Percentiles rank a stretch among this genome's conserved stretches.
These are phyloP conservation scores for Fusarium sp. DNA, from an alignment of 2,329 filamentous ascomycete genomes.

Conservation along the genomic window DNA sequence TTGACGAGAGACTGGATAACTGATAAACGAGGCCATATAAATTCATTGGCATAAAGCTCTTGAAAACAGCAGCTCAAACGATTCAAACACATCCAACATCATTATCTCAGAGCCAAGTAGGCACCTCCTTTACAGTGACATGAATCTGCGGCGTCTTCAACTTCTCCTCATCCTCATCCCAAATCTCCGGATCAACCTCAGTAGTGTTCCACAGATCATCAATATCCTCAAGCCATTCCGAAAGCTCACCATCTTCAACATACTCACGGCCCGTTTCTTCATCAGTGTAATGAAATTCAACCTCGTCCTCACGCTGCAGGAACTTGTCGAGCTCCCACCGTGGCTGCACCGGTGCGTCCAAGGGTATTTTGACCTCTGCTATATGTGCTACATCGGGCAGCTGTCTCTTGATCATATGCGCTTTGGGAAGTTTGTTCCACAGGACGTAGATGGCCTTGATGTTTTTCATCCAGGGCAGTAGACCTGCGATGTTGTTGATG, in stretches of 20 bases:
- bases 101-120: neutral
- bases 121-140: conserved; percentile 1
- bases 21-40: neutral
- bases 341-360: conserved; percentile 4
- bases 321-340: conserved; percentile 9
- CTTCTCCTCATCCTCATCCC: conserved; percentile 1
- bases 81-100: neutral
- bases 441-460: conserved; percentile 34
- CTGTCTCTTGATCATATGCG: neutral
- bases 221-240: conserved; percentile 24
- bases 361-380: neutral
- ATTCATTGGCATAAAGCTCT: neutral
- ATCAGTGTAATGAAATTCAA: conserved; percentile 6
- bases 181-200: conserved; percentile 7
- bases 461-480: conserved; percentile 25
- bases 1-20: neutral
- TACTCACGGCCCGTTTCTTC: neutral
- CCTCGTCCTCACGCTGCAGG: neutral
- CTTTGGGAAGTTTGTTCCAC: conserved; percentile 35
- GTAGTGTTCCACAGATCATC: conserved; percentile 9
- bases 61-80: neutral
- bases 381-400: neutral
- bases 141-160: neutral
- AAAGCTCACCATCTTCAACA: conserved; percentile 7
- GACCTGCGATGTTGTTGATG: conserved; percentile 12